Evolutionary conservation across 2,329 filamentous ascomycete genomes (phyloP).

Genomic region (Magnaporthales sp.): DNA sequence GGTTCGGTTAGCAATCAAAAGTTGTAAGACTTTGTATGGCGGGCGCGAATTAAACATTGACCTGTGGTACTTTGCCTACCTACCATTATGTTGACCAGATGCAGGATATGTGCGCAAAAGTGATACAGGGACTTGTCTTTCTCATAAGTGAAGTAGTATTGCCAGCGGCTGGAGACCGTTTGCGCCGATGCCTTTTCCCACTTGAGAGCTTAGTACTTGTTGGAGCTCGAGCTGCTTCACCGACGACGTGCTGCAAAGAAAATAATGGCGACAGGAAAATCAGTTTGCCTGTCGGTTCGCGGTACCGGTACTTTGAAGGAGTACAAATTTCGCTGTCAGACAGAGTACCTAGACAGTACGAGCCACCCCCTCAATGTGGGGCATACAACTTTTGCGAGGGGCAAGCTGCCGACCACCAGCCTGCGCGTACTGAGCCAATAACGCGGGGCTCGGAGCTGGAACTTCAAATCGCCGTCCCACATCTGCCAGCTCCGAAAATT

Average conservation of each 20-base stretch:
- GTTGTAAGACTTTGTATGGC: neutral
- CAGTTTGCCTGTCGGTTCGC: neutral
- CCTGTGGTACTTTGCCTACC: neutral
- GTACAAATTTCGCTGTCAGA: neutral
- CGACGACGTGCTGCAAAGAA: neutral
- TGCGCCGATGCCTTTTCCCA: neutral
- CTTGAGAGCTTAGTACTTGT: neutral
- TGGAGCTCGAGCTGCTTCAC: neutral
- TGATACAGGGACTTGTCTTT: neutral
- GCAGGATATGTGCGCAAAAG: neutral
- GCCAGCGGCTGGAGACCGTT: neutral
- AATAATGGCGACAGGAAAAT: neutral
- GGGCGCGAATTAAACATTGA: neutral
- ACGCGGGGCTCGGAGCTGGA: conserved; percentile 7
- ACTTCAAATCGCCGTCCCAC: conserved; percentile 6
- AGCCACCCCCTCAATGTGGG: neutral
- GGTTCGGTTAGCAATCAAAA: neutral
- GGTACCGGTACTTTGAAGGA: neutral
- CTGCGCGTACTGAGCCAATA: neutral
- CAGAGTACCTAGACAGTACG: neutral
- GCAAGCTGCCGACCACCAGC: neutral
- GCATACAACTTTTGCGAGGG: neutral
- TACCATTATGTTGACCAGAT: neutral
- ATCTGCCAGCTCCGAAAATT: conserved; percentile 1
- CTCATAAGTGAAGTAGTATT: neutral